Conservation (phyloP, 2,329 filamentous ascomycete species). For the Monascus ruber region DNA sequence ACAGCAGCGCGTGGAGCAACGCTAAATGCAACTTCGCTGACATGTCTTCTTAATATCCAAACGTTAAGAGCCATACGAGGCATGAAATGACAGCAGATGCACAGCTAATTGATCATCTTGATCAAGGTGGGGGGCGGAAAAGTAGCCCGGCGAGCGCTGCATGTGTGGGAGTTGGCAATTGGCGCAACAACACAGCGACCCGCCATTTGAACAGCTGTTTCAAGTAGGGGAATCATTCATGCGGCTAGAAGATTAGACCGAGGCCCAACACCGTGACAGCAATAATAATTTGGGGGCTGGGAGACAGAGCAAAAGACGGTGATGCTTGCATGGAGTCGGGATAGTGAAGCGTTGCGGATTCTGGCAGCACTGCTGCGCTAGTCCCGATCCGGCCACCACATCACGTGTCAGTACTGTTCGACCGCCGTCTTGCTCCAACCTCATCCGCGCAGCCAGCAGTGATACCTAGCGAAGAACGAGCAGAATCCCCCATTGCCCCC, state of each 20-base stretch:
- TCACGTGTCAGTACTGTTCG: conserved; percentile 7
- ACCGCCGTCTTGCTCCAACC: conserved; percentile 14
- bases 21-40: conserved; percentile 11
- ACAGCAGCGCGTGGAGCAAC: conserved; percentile 6
- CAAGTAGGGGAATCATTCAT: neutral
- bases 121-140: no score
- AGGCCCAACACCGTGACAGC: no score
- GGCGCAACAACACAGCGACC: conserved; percentile 11
- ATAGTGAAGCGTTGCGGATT: no score
- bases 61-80: conserved; percentile 6
- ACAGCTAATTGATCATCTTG: conserved; percentile 7
- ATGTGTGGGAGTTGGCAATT: conserved; percentile 6
- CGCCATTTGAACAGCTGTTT: conserved; percentile 3
- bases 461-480: conserved; percentile 16
- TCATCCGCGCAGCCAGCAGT: conserved; percentile 8
- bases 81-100: conserved; percentile 9
- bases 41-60: conserved; percentile 13
- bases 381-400: conserved; percentile 2
- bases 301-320: no score
- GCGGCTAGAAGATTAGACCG: neutral
- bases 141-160: no score
- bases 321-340: no score
- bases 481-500: conserved; percentile 19
- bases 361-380: conserved; percentile 3
- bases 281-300: no score